Conservation (phyloP, 352 stramenopile species). For the Pythium grandisporangium region DNA sequence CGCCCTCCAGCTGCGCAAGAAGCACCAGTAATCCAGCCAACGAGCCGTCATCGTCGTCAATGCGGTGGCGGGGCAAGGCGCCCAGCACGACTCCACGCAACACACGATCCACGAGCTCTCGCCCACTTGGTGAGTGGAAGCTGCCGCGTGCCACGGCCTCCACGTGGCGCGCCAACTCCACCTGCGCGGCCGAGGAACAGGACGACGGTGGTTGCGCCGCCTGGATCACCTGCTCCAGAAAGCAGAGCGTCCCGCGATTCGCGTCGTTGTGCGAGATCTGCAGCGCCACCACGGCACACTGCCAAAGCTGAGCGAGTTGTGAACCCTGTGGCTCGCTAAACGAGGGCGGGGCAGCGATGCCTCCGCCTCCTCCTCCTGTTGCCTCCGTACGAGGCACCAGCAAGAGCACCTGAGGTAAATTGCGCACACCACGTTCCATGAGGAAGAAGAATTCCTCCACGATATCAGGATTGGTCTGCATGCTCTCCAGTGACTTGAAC, state of each 20-base stretch:
- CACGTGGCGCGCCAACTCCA: constrained; percentile 6
- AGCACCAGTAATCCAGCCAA: constrained; percentile 62
- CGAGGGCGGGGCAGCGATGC: constrained; percentile 16
- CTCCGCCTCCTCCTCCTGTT: neutral
- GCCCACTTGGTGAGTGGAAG: constrained; percentile 8
- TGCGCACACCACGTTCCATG: constrained; percentile 84
- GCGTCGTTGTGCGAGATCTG: constrained; percentile 90
- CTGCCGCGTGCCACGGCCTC: constrained; percentile 16
- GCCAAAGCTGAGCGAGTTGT: constrained; percentile 74
- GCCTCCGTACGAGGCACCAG: too few species aligned
- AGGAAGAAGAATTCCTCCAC: constrained; percentile 96
- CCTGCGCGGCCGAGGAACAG: constrained; percentile 7
- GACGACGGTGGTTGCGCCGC: too few species aligned
- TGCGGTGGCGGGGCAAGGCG: constrained; percentile 36
- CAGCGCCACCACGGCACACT: constrained; percentile 82
- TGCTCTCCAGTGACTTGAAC: constrained; percentile 48
- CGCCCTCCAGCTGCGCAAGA: constrained; percentile 55
- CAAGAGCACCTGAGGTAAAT: constrained; percentile 71
- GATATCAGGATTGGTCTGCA: constrained; percentile 85
- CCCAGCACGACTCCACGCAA: constrained; percentile 59
- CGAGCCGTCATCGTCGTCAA: constrained; percentile 79
- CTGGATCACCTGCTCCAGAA: constrained; percentile 68
- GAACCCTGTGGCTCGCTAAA: too few species aligned
- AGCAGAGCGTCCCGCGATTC: constrained; percentile 91
- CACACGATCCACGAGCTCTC: constrained; percentile 47